Evolutionary conservation across 768 basidiomycete species (phyloP).

Genomic region (Calvatia gigantea): DNA sequence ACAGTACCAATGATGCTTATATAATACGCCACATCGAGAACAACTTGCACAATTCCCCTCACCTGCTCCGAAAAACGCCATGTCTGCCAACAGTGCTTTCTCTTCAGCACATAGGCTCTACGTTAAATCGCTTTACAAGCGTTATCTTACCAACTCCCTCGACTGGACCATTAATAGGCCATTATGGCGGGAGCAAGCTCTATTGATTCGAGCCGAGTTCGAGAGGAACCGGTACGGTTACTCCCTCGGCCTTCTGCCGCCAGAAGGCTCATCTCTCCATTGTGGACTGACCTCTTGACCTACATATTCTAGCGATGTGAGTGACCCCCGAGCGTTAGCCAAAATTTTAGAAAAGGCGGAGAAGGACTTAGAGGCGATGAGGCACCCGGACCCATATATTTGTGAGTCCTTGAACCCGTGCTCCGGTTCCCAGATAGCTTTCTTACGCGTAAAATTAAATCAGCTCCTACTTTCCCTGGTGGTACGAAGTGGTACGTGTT

Average conservation of each 20-base stretch:
- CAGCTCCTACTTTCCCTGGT: slow-evolving; percentile 80
- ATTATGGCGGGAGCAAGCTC: slow-evolving; percentile 80
- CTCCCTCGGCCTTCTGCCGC: slow-evolving; percentile 4
- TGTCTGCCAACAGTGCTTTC: slow-evolving; percentile 56
- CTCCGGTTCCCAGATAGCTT: slow-evolving; percentile 10
- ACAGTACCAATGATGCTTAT: not conserved
- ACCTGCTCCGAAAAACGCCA: slow-evolving; percentile 27
- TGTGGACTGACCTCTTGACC: slow-evolving; percentile 2
- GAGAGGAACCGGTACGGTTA: slow-evolving; percentile 80
- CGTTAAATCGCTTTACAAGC: slow-evolving; percentile 90
- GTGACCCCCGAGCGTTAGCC: slow-evolving; percentile 80
- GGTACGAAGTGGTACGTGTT: slow-evolving; percentile 91
- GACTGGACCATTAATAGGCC: slow-evolving; percentile 90
- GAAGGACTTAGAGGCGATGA: slow-evolving; percentile 56
- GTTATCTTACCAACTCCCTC: slow-evolving; percentile 79
- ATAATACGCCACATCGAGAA: not conserved
- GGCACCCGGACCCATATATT: slow-evolving; percentile 92
- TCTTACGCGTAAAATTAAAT: slow-evolving; percentile 4
- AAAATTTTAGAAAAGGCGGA: slow-evolving; percentile 79
- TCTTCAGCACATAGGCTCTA: slow-evolving; percentile 74
- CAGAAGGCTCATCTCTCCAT: not conserved
- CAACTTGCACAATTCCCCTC: not conserved
- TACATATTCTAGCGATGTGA: slow-evolving; percentile 56
- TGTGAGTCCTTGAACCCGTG: slow-evolving; percentile 49
- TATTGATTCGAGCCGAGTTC: slow-evolving; percentile 88